phyloP scores from a whole-genome alignment of 768 basidiomycete genomes.

The Mrakia frigida region DNA sequence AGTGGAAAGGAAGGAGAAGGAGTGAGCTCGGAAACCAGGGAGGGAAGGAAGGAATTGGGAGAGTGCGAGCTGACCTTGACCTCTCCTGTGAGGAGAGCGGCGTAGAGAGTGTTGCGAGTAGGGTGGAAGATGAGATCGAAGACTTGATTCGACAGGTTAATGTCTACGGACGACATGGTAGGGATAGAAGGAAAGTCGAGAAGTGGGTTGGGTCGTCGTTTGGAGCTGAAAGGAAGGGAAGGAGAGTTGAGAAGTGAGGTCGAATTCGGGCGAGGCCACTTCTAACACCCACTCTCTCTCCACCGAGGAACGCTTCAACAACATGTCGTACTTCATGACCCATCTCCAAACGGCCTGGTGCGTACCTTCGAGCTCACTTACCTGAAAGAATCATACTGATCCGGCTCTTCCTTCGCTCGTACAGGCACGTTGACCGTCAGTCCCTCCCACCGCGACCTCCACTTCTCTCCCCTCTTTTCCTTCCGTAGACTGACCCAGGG shows the following conservation, averaged over 20 bases:
- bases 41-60: not conserved
- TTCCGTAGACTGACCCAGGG: not conserved
- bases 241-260: not conserved
- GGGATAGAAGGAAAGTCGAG: not conserved
- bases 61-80: constrained; percentile 49
- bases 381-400: not conserved
- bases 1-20: not conserved
- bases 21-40: not conserved
- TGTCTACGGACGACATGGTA: constrained; percentile 47
- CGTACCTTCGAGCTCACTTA: not conserved
- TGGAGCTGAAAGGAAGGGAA: not conserved
- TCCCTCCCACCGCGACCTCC: not conserved
- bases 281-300: not conserved
- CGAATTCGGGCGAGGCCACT: not conserved
- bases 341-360: constrained; percentile 64
- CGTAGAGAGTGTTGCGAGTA: constrained; percentile 61
- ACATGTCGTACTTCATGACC: constrained; percentile 83
- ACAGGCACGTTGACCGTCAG: constrained; percentile 85
- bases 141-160: constrained; percentile 67
- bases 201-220: not conserved
- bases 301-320: not conserved
- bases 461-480: not conserved
- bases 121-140: constrained; percentile 91
- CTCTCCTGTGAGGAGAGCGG: constrained; percentile 66
- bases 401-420: not conserved